phyloP scores from a whole-genome alignment of 192 early-diverging fungal genomes.

The Chytriomyces sp. region DNA sequence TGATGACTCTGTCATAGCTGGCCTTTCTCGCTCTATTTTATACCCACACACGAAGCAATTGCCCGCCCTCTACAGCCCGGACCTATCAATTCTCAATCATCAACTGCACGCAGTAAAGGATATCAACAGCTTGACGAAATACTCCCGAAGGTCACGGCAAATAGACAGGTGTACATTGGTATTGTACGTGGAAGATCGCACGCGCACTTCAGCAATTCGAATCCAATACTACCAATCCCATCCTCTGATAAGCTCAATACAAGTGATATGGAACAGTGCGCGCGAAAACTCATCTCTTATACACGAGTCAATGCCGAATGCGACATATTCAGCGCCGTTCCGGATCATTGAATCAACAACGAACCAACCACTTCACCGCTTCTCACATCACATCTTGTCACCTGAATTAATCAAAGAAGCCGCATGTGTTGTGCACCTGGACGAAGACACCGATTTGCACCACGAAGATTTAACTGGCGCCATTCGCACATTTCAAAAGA shows the following conservation, averaged over 20 bases:
- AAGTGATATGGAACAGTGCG: conserved; percentile 42
- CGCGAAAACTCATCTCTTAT: conserved; percentile 15
- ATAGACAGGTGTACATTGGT: conserved; percentile 40
- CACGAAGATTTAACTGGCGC: conserved; percentile 27
- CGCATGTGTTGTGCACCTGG: conserved; percentile 35
- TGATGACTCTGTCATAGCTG: background rate
- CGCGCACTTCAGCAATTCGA: background rate
- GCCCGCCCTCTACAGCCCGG: background rate
- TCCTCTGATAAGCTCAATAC: conserved; percentile 33
- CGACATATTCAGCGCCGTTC: conserved; percentile 15
- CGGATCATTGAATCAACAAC: background rate
- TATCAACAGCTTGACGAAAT: background rate
- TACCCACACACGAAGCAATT: background rate
- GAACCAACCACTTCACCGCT: conserved; percentile 32
- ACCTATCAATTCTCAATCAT: conserved; percentile 7
- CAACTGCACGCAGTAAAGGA: background rate
- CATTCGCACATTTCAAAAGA: conserved; percentile 27
- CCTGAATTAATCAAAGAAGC: conserved; percentile 16
- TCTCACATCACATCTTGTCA: conserved; percentile 13
- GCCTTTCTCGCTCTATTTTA: background rate
- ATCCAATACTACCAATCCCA: conserved; percentile 38
- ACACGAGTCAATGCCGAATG: background rate
- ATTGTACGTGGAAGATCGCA: conserved; percentile 34
- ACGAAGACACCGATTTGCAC: conserved; percentile 38
- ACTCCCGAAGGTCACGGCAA: background rate